phyloP scores from a whole-genome alignment of 2,329 filamentous ascomycete species.

The Trichoderma polysporum region DNA sequence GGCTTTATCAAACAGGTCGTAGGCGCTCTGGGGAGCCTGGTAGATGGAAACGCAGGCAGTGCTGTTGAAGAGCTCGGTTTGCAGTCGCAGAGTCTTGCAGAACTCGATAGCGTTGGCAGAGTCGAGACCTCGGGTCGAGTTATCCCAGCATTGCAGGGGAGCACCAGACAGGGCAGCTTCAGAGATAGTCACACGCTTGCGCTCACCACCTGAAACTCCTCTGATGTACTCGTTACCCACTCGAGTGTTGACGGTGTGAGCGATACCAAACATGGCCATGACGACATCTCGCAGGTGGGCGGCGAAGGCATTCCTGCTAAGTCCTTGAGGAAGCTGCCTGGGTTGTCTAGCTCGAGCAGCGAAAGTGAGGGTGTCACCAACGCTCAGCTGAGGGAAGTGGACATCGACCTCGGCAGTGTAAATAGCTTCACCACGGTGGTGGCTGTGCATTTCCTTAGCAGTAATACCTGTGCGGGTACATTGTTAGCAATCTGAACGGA shows the following conservation, averaged over 20 bases:
- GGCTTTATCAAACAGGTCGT: constrained; percentile 63
- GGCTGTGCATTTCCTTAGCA: constrained; percentile 71
- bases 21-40: constrained; percentile 64
- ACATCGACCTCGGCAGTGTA: constrained; percentile 84
- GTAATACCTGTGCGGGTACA: constrained; percentile 50
- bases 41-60: constrained; percentile 73
- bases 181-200: constrained; percentile 64
- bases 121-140: constrained; percentile 72
- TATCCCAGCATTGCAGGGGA: constrained; percentile 67
- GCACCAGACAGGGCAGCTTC: constrained; percentile 60
- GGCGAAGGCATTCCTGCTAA: constrained; percentile 54
- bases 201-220: constrained; percentile 72
- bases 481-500: not conserved
- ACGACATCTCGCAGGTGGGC: constrained; percentile 67
- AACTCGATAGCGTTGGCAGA: constrained; percentile 76
- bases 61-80: constrained; percentile 64
- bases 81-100: constrained; percentile 66
- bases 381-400: constrained; percentile 74
- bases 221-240: constrained; percentile 75
- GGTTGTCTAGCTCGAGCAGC: constrained; percentile 70
- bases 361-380: constrained; percentile 77
- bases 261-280: constrained; percentile 74
- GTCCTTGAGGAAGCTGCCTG: constrained; percentile 57
- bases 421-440: constrained; percentile 81
- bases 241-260: constrained; percentile 69